Percentiles rank a stretch among this genome's conserved stretches.
Conservation (phyloP, 768 basidiomycete genomes). For the Wakefieldia striispora region DNA sequence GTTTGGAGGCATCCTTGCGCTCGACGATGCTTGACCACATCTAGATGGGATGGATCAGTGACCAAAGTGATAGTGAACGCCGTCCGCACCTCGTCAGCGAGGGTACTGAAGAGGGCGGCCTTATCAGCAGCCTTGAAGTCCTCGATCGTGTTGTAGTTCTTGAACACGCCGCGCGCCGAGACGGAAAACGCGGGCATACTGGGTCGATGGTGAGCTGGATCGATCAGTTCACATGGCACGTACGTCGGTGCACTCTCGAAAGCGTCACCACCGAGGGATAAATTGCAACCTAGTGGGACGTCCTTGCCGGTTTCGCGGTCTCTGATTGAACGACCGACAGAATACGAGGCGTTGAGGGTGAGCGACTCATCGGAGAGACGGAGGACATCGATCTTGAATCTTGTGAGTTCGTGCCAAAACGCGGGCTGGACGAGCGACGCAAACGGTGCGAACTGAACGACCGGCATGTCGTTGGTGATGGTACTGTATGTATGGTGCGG, state of each 20-base stretch:
- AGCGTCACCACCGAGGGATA: slow-evolving; percentile 63
- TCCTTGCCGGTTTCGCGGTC: slow-evolving; percentile 78
- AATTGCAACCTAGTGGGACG: slow-evolving; percentile 67
- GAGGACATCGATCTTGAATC: slow-evolving; percentile 88
- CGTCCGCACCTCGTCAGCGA: slow-evolving; percentile 60
- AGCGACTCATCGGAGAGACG: slow-evolving; percentile 74
- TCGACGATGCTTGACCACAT: slow-evolving; percentile 65
- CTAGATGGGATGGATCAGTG: slow-evolving; percentile 33
- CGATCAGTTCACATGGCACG: slow-evolving; percentile 18
- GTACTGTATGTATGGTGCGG: no score
- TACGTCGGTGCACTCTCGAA: slow-evolving; percentile 53
- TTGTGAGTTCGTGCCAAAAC: slow-evolving; percentile 90
- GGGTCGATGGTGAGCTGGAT: slow-evolving; percentile 1
- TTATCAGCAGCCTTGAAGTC: slow-evolving; percentile 92
- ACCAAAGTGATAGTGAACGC: background rate
- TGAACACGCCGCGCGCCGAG: slow-evolving; percentile 62
- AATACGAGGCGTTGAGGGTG: slow-evolving; percentile 63
- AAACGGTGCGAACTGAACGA: slow-evolving; percentile 89
- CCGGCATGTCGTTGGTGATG: slow-evolving; percentile 35
- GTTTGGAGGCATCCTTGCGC: slow-evolving; percentile 49
- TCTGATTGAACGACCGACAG: slow-evolving; percentile 64
- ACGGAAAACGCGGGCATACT: slow-evolving; percentile 52
- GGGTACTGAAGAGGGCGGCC: slow-evolving; percentile 73
- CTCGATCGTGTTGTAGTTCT: slow-evolving; percentile 97
- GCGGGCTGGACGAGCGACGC: slow-evolving; percentile 83